Evolutionary conservation across 495 filamentous ascomycete species (phyloP).

Genomic region (Pyrenopolyporus hunteri): DNA sequence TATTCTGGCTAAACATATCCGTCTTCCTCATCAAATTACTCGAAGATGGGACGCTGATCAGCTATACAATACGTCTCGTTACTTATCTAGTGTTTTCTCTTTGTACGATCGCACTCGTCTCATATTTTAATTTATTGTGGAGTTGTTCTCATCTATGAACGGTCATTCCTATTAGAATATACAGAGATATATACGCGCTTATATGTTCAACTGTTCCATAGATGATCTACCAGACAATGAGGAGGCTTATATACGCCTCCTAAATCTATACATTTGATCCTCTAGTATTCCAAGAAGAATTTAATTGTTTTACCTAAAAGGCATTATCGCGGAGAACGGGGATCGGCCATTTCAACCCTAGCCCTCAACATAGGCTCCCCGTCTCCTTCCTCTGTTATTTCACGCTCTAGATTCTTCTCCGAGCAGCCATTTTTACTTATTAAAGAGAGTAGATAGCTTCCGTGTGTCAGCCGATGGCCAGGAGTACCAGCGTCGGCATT

Average conservation of each 20-base stretch:
- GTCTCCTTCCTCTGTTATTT: neutral
- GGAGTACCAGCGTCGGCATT: slow-evolving; percentile 5
- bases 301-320: too few species aligned
- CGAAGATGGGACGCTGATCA: too few species aligned
- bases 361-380: neutral
- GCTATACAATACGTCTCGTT: too few species aligned
- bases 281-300: too few species aligned
- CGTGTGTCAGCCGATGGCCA: slow-evolving; percentile 13
- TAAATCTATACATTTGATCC: neutral
- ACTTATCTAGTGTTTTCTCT: too few species aligned
- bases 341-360: neutral
- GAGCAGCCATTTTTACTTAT: neutral
- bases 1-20: neutral
- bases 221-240: too few species aligned
- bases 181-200: neutral
- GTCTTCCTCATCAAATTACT: neutral
- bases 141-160: too few species aligned
- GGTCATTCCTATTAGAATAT: too few species aligned
- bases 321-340: neutral
- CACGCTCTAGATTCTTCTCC: neutral
- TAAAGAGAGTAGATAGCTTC: slow-evolving; percentile 27
- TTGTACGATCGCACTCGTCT: too few species aligned
- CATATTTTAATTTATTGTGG: too few species aligned
- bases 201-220: too few species aligned
- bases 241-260: neutral